Conservation (phyloP, 129 eudicot species). For the Arctium lappa region DNA sequence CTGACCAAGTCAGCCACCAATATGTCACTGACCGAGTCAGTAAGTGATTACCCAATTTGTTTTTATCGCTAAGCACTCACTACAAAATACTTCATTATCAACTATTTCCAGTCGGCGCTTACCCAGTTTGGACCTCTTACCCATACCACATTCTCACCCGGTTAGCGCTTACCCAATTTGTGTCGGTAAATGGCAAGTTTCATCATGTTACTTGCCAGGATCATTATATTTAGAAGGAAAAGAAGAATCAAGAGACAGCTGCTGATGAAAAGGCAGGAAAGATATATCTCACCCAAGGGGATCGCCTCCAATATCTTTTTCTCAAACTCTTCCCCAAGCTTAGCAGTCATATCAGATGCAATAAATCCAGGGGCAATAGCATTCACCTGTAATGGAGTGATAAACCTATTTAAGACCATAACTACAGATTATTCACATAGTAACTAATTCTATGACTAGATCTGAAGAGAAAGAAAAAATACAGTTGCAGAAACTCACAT, state of each 20-base stretch:
- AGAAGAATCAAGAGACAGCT: neutral
- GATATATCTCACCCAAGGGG: slow-evolving; percentile 66
- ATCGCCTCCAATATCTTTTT: slow-evolving; percentile 68
- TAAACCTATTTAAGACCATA: neutral
- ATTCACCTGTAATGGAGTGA: slow-evolving; percentile 54
- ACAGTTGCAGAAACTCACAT: slow-evolving; percentile 40
- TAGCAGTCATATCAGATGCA: slow-evolving; percentile 98
- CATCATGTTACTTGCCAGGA: slow-evolving; percentile 1
- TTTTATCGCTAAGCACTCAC: neutral
- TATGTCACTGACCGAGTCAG: neutral
- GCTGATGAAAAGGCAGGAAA: neutral
- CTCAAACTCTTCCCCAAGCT: slow-evolving; percentile 84
- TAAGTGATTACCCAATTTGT: neutral
- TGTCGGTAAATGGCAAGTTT: neutral
- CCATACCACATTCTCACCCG: neutral
- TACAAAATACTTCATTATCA: neutral
- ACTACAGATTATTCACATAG: neutral
- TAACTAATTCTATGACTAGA: neutral
- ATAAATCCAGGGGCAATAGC: slow-evolving; percentile 99
- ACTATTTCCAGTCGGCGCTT: neutral
- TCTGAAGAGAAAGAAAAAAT: neutral
- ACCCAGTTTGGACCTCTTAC: neutral
- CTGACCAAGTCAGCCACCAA: neutral
- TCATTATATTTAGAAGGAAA: neutral
- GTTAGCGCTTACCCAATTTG: neutral